Evolutionary conservation across 352 stramenopile species (phyloP), one percentile per base, ranked within the genome.

Genomic region (Phytophthora megakarya): DNA sequence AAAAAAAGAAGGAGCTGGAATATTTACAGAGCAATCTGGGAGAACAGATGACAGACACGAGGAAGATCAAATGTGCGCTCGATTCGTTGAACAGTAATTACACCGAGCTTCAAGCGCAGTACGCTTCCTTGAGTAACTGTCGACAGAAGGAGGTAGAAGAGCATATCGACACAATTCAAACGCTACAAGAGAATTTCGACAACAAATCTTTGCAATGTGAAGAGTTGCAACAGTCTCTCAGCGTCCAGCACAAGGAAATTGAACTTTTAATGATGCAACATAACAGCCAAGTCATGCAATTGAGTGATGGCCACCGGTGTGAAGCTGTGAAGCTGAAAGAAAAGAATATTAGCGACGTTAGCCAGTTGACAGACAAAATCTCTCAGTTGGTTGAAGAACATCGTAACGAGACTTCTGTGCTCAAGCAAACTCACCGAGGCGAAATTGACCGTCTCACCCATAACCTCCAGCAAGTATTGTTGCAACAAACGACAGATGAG

Each of bases 1-100:
- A 73, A 45, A 73, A 70, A 42, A 65, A 62, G 22, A 73, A 55
- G 42, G 66, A 73, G 45, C n/a, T 73, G 2, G 26, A 55, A 19
- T 66, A 70, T 19, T 51, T 73, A 43, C 66, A 73, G 22, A 53
- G 70, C 46, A 70, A 67, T 8, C 37, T 73, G 19, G 60, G 54
- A 18, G 43, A 63, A 15, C 66, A 73, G 47, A 73, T 53, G 33
- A 26, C 40, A 0, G 54, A 70, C 11, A 67, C 61, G 0, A 22
- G 66, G 12, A 57, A 62, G 42, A 35, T 70, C 40, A 70, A 62
- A 50, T 50, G 18, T 28, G 5, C 23, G 45, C 44, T 70, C 25
- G 53, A 67, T 35, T 13, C 42, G 9, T 37, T 70, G 11, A 55
- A 15, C 10, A 58, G 16, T 5, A 19, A 38, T 5, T 43, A 70